A percentile compares a stretch with the other conserved stretches of the same genome.
phyloP scores from a whole-genome alignment of 257 asterid species.

The Echites panduratus region DNA sequence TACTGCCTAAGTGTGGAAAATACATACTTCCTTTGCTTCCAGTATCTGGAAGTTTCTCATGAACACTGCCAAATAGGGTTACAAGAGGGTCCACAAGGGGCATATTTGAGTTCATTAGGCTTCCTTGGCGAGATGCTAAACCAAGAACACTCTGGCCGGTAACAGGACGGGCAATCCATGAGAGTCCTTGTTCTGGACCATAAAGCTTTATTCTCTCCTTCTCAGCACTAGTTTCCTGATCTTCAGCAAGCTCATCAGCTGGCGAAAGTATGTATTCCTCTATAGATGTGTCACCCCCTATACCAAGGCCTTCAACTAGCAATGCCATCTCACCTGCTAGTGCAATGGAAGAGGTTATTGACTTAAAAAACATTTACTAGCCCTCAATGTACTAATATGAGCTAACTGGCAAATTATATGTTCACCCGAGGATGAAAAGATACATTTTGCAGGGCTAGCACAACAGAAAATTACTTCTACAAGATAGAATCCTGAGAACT shows the following conservation, averaged over 20 bases:
- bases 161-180: constrained; percentile 53
- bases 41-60: constrained; percentile 49
- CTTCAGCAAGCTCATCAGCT: constrained; percentile 33
- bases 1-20: constrained; percentile 52
- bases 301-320: constrained; percentile 66
- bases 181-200: constrained; percentile 38
- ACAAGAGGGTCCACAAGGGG: constrained; percentile 54
- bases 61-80: constrained; percentile 51
- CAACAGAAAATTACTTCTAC: not conserved
- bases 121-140: constrained; percentile 38
- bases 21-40: constrained; percentile 55
- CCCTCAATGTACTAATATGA: not conserved
- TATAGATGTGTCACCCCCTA: constrained; percentile 45
- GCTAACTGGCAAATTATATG: not conserved
- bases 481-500: not conserved
- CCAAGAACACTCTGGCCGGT: constrained; percentile 29
- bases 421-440: not conserved
- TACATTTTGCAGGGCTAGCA: not conserved
- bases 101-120: constrained; percentile 28
- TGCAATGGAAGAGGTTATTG: constrained; percentile 10
- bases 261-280: constrained; percentile 60
- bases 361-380: not conserved
- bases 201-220: constrained; percentile 40
- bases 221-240: constrained; percentile 28
- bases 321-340: constrained; percentile 66